phyloP scores from a whole-genome alignment of 23 red algal species.

The Agarophyton chilense region DNA sequence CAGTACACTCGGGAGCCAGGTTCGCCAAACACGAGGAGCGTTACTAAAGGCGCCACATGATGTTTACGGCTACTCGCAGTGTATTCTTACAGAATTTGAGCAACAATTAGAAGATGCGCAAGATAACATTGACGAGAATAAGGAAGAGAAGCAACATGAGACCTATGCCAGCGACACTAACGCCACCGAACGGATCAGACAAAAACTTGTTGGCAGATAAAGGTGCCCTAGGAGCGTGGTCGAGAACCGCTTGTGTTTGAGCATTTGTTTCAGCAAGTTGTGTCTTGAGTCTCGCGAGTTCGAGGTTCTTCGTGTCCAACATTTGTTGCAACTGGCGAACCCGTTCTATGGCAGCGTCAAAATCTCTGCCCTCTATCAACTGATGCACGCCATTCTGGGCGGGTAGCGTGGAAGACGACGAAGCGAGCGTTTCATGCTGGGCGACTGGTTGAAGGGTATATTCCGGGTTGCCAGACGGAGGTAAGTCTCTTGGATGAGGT shows the following conservation, averaged over 20 bases:
- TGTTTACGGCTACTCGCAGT: not conserved
- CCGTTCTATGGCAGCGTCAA: conserved; percentile 62
- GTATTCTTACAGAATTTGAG: not conserved
- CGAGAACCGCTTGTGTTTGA: conserved; percentile 40
- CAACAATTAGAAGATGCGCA: conserved; percentile 25
- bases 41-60: not conserved
- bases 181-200: conserved; percentile 63
- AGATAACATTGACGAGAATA: conserved; percentile 52
- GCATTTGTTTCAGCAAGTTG: conserved; percentile 65
- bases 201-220: conserved; percentile 28
- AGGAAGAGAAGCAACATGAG: conserved; percentile 58
- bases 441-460: not conserved
- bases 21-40: not conserved
- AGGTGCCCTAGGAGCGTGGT: conserved; percentile 55
- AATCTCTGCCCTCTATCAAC: conserved; percentile 7
- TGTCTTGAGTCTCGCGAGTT: conserved; percentile 49
- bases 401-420: conserved; percentile 1
- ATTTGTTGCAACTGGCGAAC: conserved; percentile 42
- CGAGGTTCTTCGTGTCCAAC: conserved; percentile 46
- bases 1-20: not conserved
- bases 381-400: conserved; percentile 1
- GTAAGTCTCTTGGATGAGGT: conserved; percentile 6
- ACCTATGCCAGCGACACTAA: conserved; percentile 55
- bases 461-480: not conserved
- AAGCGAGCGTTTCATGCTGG: not conserved